Evolutionary conservation across 2,329 filamentous ascomycete species (phyloP), one percentile per base, ranked within the genome.

Genomic region (Botrytis cinerea): DNA sequence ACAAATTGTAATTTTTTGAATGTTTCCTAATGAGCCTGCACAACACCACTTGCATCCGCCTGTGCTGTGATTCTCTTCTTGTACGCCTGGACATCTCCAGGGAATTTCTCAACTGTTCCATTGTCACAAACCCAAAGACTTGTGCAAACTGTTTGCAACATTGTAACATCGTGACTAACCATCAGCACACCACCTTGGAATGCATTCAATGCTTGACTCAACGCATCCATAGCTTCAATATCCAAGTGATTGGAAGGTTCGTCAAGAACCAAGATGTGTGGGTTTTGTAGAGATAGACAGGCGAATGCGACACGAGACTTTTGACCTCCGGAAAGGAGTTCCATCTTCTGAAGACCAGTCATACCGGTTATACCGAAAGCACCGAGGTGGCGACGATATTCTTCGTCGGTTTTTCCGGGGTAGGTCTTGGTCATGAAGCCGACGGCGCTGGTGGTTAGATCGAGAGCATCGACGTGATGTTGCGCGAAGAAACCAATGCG

Each of bases 91-190:
- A 99, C 95, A 79, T 97, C 95, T 48, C 96, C 96, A 75, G 92
- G 90, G 84, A 99, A 99, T 85, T 98, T 95, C 88, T 97, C 94
- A 32, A 99, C 95, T 1, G 92, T 96, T 16, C 96, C 96, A 74
- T 92, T 87, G 82, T 99, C 96, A 81, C 96, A 99, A 76, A 99
- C 95, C 96, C 96, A 99, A 80, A 99, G 84, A 81, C 91, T 96
- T 69, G 87, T 96, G 84, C 96, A 99, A 54, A 99, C 96, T 71
- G 93, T 97, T 86, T 97, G 94, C 83, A 99, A 83, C 94, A 99
- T 98, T 1, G 96, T 98, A 71, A 99, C 96, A 82, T 99, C 96
- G 92, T 99, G 96, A 80, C 93, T 97, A 73, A 99, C 96, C 94
- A 99, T 98, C 79, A 99, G 86, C 73, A 99, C 95, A 82, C 96